These are phyloP conservation scores for Arabis hirsuta DNA, from an alignment of 345 rosid genomes.

Conservation along the genomic window DNA sequence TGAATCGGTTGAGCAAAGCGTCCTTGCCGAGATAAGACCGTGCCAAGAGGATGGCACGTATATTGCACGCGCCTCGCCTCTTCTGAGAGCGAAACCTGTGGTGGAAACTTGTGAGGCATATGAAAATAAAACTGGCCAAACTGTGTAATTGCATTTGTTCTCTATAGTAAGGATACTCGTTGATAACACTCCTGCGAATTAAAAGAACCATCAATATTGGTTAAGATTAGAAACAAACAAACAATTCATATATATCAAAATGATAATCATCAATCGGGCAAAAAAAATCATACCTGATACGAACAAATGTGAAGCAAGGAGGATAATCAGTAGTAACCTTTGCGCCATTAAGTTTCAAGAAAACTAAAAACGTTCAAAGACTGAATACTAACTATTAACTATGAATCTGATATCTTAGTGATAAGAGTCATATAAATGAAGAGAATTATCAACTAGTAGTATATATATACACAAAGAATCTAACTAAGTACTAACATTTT, in stretches of 20 bases:
- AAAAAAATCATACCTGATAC: not conserved
- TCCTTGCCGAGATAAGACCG: constrained; percentile 37
- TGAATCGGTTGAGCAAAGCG: constrained; percentile 29
- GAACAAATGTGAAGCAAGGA: constrained; percentile 13
- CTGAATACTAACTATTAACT: too few species aligned
- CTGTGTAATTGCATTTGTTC: constrained; percentile 38
- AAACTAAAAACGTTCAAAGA: too few species aligned
- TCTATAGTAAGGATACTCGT: constrained; percentile 24
- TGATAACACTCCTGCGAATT: constrained; percentile 29
- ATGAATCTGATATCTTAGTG: too few species aligned
- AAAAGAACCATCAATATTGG: not conserved
- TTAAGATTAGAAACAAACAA: not conserved
- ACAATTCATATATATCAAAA: not conserved
- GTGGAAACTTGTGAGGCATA: constrained; percentile 22
- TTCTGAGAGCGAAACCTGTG: constrained; percentile 25
- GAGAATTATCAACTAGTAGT: too few species aligned
- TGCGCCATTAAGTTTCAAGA: constrained; percentile 15
- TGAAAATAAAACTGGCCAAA: constrained; percentile 40
- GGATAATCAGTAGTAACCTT: not conserved
- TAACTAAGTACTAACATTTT: too few species aligned
- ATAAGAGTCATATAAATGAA: too few species aligned
- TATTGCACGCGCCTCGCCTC: constrained; percentile 28
- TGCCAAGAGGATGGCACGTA: constrained; percentile 36
- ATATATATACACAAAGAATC: too few species aligned
- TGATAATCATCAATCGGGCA: not conserved